These are phyloP conservation scores for Musa schizocarpa DNA, from an alignment of 176 grass and related monocot genomes.

Conservation along the genomic window DNA sequence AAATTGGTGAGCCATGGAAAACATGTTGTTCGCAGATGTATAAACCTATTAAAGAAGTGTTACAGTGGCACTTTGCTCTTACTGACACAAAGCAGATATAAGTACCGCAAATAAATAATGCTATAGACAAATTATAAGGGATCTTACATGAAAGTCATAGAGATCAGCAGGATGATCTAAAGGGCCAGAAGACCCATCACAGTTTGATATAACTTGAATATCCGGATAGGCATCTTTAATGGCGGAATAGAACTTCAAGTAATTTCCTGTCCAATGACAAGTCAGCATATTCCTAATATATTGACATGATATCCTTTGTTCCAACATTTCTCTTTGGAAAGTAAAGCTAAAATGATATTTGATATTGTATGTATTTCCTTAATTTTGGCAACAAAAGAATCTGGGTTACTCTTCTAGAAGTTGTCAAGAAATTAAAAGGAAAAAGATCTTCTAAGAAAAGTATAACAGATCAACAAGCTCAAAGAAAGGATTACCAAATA, in stretches of 20 bases:
- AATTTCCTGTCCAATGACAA: slow-evolving; percentile 51
- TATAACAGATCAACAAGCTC: background rate
- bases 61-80: background rate
- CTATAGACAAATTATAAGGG: slow-evolving; percentile 11
- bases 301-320: background rate
- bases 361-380: background rate
- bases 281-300: background rate
- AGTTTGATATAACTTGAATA: slow-evolving; percentile 73
- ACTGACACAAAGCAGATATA: slow-evolving; percentile 1
- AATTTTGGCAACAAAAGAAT: background rate
- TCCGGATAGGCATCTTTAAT: slow-evolving; percentile 74
- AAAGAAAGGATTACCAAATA: background rate
- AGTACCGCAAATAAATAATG: background rate
- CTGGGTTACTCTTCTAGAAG: background rate
- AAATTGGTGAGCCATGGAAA: slow-evolving; percentile 70
- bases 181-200: slow-evolving; percentile 55
- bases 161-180: slow-evolving; percentile 66
- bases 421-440: background rate
- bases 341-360: background rate
- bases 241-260: slow-evolving; percentile 61
- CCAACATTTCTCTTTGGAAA: background rate
- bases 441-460: background rate
- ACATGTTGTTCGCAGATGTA: slow-evolving; percentile 75
- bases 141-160: slow-evolving; percentile 89
- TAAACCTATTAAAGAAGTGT: slow-evolving; percentile 52